Base-by-base conservation (phyloP, 768 basidiomycete genomes). In the Lactifluus pinguis region DNA sequence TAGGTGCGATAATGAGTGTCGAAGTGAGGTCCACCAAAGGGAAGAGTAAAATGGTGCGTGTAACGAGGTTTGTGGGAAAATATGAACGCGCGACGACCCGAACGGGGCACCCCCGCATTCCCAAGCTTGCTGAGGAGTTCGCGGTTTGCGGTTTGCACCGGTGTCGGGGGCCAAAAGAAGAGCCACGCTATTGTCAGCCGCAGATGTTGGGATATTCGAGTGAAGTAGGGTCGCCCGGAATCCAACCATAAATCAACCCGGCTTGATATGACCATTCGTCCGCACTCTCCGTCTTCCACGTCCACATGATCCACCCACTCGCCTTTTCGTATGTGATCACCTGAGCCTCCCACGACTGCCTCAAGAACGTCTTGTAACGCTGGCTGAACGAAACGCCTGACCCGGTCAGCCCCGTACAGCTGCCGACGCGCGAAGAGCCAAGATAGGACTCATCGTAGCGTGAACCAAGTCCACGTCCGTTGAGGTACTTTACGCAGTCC, bases 261-360 rank as follows among this genome's bases (percentile, higher is more conserved):
- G 87, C 84, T 67, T 88, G 80, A 75, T 95, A 95, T 0, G 87
- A 80, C 94, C 94, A 97, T 62, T 95, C 94, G 65, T 91, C 89
- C 3, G 89, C 85, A 59, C 74, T 73, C 71, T 92, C 90, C 0
- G 88, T 71, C 75, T 91, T 92, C 89, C 89, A 92, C 2, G 86
- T 82, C 89, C 89, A 90, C 70, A 85, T 83, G 30, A 89, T 73
- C 89, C 89, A 91, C 8, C 88, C 89, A 51, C 77, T 74, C 15
- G 76, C 84, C 56, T 74, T 74, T 75, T 91, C 88, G 59, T 79
- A 91, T 5, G 89, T 76, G 57, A 80, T 83, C 14, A 83, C 81
- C 72, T 94, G 93, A 0, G 88, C 89, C 68, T 93, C 92, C 86
- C 86, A 95, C 71, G 78, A 83, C 70, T 90, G 81, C 38, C 90